Base-by-base conservation (phyloP, 1,284 basidiomycete species). In the Apiotrichum sp. region DNA sequence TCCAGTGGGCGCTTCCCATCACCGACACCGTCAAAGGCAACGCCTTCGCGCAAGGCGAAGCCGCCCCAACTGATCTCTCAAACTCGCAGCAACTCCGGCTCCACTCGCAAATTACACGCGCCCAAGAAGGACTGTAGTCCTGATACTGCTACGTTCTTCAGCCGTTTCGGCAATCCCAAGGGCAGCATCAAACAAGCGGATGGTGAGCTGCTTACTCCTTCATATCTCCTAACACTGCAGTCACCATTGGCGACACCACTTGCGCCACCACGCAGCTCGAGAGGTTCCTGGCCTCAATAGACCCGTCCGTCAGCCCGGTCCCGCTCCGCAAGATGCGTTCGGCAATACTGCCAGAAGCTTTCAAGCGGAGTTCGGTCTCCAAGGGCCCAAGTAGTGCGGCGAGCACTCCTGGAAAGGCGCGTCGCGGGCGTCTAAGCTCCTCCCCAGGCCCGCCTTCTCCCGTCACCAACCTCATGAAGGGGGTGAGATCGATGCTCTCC, bases 401-500 rank as follows among this genome's bases (percentile, higher is more conserved):
- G 5, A 47, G 32, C 34, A 55, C 34, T 14, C 54, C 54, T 1
- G 39, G 39, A 5, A 39, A 41, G 43, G 33, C 45, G 14, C 33
- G 45, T 16, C 10, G 29, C n/a, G 36, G 29, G 9, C 7, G 6
- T 11, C n/a, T 10, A n/a, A 31, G 8, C 32, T 0, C 36, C 22
- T n/a, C 51, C 34, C 22, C 47, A 31, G 9, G 22, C 33, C 16
- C 34, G 16, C 35, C 35, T 16, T 29, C 48, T 1, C 51, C 55
- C 3, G 48, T 57, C 29, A 59, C 59, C 22, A 67, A 66, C 50
- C 67, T 73, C 5, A 57, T 64, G 29, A 62, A 65, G 52, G 69
- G 69, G 6, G 65, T 71, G 62, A 64, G 66, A 22, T 70, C 70
- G 54, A 61, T 69, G 29, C 69, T 74, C 4, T 66, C 68, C 10